Base-by-base conservation (phyloP, 2,329 filamentous ascomycete species). In the Coccinonectria pachysandricola region DNA sequence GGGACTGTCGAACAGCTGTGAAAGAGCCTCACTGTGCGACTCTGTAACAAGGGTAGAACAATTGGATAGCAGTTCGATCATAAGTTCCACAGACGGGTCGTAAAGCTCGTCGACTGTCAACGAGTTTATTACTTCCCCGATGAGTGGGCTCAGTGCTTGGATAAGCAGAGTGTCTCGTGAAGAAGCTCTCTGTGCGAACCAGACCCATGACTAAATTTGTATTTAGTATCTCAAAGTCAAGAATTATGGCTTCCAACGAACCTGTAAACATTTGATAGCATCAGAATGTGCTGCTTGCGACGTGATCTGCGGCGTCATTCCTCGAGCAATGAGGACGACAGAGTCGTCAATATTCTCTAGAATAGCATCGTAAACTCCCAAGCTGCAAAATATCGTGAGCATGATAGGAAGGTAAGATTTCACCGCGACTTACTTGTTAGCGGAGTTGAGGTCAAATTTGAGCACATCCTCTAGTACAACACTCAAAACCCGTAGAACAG, bases 131-230 rank as follows among this genome's bases (percentile, higher is more conserved):
- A 74, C 66, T 4, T 68, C 62, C 15, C 67, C 62, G 2, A 79
- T 64, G 4, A 85, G 56, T 2, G 65, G 60, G 16, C 69, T 70
- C 9, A 87, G 60, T 11, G 71, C 62, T 11, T 65, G 57, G 3
- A 79, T 57, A 16, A 79, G 60, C 10, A 68, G 60, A 10, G 65
- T 65, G 17, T 69, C 66, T 23, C 68, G 64, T 3, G 68, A 58
- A 25, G 75, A 73, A 15, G 70, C 64, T 17, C 71, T 68, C 42
- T 85, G 79, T 5, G 75, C 76, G 45, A 85, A 86, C 40, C 73
- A 65, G 16, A 85, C 67, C 80, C 81, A 88, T 4, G 77, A 68
- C 76, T 81, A 21, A 20, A 30, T 10, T 11, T 2, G 7, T 7
- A 2, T 22, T 46, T 22, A 47, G 28, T 10, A 2, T 19, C 5